phyloP scores from a whole-genome alignment of 768 basidiomycete genomes.

The Candolleomyces efflorescens region DNA sequence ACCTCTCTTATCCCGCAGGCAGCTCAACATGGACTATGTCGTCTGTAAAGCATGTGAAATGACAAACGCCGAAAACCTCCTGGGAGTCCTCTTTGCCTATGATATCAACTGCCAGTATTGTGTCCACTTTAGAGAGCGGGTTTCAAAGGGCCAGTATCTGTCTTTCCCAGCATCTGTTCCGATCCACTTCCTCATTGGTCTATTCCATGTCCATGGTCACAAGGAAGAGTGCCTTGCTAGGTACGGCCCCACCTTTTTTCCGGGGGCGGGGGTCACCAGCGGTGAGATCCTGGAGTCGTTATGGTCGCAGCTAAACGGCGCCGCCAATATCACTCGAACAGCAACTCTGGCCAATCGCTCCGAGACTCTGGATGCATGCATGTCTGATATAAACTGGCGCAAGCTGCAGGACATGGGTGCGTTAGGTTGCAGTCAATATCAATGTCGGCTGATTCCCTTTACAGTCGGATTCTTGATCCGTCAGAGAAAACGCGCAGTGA shows the following conservation, averaged over 20 bases:
- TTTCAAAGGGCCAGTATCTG: conserved; percentile 2
- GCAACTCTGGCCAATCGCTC: conserved; percentile 9
- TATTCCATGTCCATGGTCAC: conserved; percentile 24
- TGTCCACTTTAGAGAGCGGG: conserved; percentile 3
- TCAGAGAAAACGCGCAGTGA: neutral
- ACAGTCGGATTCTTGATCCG: neutral
- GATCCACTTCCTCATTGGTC: neutral
- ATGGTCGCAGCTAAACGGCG: conserved; percentile 14
- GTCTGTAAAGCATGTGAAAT: neutral
- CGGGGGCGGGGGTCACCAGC: conserved; percentile 3
- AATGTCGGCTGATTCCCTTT: neutral
- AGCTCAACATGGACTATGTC: conserved; percentile 4
- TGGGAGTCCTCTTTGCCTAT: neutral
- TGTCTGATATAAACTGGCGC: conserved; percentile 20
- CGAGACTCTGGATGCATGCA: conserved; percentile 20
- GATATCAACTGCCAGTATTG: conserved; percentile 17
- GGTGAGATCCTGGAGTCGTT: conserved; percentile 18
- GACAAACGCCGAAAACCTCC: neutral
- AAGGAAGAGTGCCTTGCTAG: conserved; percentile 17
- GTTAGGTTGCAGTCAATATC: neutral
- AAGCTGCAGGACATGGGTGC: conserved; percentile 18
- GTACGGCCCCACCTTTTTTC: conserved; percentile 15
- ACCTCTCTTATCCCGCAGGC: too few relatives aligned
- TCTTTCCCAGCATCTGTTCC: neutral
- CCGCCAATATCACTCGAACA: conserved; percentile 2